Evolutionary conservation across 805 yeast species (phyloP), one percentile per base, ranked within the genome.

Genomic region (Maudiozyma turicensis): DNA sequence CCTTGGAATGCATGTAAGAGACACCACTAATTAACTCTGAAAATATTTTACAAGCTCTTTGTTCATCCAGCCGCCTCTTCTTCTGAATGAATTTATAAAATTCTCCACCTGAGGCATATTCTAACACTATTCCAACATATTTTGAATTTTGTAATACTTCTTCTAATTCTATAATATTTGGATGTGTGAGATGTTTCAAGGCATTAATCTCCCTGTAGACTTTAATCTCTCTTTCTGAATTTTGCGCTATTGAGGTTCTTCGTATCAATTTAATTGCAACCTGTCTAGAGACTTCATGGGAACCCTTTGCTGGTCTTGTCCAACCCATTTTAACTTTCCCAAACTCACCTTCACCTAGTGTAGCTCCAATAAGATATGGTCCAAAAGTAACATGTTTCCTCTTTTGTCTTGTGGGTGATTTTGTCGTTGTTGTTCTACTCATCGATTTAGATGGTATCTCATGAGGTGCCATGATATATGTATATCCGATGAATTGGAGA

Each of bases 71-170:
- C 63, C 84, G 82, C 61, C 91, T 81, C 63, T 90, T 88, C 55
- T 82, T 85, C 51, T 89, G 76, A 51, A 93, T 93, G 64, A 90
- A 86, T 64, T 90, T 96, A 62, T 93, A 93, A 52, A 93, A 77
- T 66, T 93, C 99, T 48, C 99, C 99, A 11, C 98, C 98, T 2
- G 95, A 84, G 1, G 98, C 98, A 67, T 91, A 93, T 61, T 93
- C 98, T 50, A 93, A 74, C 2, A 93, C 98, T 29, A 93, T 93
- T 26, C 99, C 99, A 52, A 93, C 90, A 67, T 93, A 91, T 62
- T 87, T 86, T 45, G 95, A 96, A 62, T 87, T 85, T 65, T 90
- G 95, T 65, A 93, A 74, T 26, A 93, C 97, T 61, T 91, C 96
- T 55, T 89, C 96, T 48, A 93, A 71, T 53, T 82, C 78, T 45